Percentiles rank a stretch among this genome's conserved stretches.
These are phyloP conservation scores for Heterobasidion parviporum DNA, from an alignment of 1,284 basidiomycete species.

Conservation along the genomic window DNA sequence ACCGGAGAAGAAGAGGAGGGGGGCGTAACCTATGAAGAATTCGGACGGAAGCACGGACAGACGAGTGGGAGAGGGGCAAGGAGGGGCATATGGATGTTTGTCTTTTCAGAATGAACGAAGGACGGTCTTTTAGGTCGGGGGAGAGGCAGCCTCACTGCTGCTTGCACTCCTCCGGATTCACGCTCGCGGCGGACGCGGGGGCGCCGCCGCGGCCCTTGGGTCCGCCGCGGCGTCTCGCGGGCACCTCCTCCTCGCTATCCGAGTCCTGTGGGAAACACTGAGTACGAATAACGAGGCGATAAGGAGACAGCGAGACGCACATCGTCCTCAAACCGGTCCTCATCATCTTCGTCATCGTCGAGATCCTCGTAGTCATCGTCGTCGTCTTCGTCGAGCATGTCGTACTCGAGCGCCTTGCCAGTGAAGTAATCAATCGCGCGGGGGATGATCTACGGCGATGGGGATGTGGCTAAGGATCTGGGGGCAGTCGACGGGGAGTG, in stretches of 20 bases:
- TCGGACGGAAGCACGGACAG: not conserved
- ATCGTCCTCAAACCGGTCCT: conserved; percentile 42
- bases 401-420: conserved; percentile 90
- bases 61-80: not conserved
- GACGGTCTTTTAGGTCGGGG: not conserved
- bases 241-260: conserved; percentile 52
- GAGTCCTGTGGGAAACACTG: conserved; percentile 37
- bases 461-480: not conserved
- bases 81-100: not conserved
- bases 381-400: conserved; percentile 68
- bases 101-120: not conserved
- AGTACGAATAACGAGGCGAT: conserved; percentile 7
- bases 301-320: conserved; percentile 16
- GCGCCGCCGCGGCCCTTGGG: conserved; percentile 41
- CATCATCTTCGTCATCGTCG: conserved; percentile 43
- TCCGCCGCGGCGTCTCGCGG: conserved; percentile 46
- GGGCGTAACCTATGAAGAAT: not conserved
- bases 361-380: conserved; percentile 57
- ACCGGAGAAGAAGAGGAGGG: not conserved
- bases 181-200: conserved; percentile 24
- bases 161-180: conserved; percentile 80
- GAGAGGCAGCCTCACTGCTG: conserved; percentile 49
- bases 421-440: conserved; percentile 95
- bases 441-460: conserved; percentile 70
- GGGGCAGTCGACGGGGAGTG: not conserved